Evolutionary conservation across 345 rosid species (phyloP).

Genomic region (Pugionium dolabratum): DNA sequence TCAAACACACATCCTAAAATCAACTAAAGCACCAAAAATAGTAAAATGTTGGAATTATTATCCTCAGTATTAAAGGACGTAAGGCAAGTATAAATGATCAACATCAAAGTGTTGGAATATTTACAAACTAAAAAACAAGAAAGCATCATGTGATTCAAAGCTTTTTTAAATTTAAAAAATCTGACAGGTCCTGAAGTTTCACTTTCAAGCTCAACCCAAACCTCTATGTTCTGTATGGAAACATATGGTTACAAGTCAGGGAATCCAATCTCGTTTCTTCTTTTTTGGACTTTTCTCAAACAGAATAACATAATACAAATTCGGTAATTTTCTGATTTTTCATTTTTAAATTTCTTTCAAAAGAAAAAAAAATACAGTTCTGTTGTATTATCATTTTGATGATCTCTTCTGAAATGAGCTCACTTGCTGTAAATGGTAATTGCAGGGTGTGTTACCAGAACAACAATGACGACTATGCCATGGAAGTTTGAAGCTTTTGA

Average conservation of each 20-base stretch:
- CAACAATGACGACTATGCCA: too few relatives aligned
- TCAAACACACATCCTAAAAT: background rate
- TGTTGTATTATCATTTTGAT: too few relatives aligned
- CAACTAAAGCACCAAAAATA: background rate
- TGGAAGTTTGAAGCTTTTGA: too few relatives aligned
- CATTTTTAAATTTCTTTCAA: too few relatives aligned
- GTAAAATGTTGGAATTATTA: constrained; percentile 7
- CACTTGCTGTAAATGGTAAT: too few relatives aligned
- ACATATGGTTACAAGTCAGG: constrained; percentile 15
- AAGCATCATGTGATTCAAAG: constrained; percentile 35
- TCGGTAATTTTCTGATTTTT: too few relatives aligned
- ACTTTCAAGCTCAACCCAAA: constrained; percentile 29
- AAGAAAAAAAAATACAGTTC: too few relatives aligned
- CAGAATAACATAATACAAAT: constrained; percentile 8
- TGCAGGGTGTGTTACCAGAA: too few relatives aligned
- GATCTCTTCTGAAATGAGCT: too few relatives aligned
- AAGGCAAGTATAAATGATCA: background rate
- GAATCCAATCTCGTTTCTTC: constrained; percentile 26
- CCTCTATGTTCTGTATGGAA: constrained; percentile 20
- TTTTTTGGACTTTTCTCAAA: constrained; percentile 11
- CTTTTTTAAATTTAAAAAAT: background rate
- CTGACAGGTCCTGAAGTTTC: constrained; percentile 34
- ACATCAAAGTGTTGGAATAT: constrained; percentile 25
- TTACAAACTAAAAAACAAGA: constrained; percentile 30
- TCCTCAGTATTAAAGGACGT: background rate